phyloP scores from a whole-genome alignment of 2,329 filamentous ascomycete species.

The Hypoxylon sp. region DNA sequence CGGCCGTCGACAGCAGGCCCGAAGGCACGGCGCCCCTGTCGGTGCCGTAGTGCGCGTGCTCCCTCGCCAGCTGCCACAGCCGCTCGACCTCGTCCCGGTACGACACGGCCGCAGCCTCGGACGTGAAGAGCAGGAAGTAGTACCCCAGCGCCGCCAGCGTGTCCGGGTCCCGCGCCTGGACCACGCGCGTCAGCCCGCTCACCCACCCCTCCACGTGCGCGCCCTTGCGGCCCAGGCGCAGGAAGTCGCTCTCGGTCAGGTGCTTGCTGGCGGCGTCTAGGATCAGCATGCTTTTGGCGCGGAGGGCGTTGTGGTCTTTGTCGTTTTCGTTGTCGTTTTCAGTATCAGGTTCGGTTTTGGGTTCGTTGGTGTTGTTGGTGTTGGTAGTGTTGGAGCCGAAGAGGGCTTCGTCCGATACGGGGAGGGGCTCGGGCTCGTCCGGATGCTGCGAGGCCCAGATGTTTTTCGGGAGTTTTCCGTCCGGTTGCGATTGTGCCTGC shows the following conservation, averaged over 20 bases:
- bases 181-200: constrained; percentile 64
- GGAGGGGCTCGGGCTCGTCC: constrained; percentile 17
- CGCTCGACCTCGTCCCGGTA: constrained; percentile 66
- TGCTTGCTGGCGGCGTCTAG: constrained; percentile 66
- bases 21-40: constrained; percentile 24
- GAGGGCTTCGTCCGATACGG: constrained; percentile 17
- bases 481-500: constrained; percentile 29
- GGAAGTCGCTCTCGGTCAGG: constrained; percentile 74
- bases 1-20: constrained; percentile 28
- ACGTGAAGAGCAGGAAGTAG: constrained; percentile 76
- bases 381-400: background rate
- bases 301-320: constrained; percentile 7
- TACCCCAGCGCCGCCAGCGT: constrained; percentile 70
- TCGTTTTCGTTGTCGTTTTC: background rate
- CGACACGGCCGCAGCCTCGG: constrained; percentile 62
- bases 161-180: constrained; percentile 69
- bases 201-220: constrained; percentile 74
- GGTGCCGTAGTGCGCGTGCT: constrained; percentile 33
- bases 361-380: background rate
- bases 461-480: constrained; percentile 7
- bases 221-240: constrained; percentile 69
- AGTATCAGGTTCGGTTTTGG: background rate
- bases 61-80: constrained; percentile 57
- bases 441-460: constrained; percentile 37
- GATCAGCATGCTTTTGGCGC: constrained; percentile 56